A percentile compares a stretch with the other conserved stretches of the same genome.
These are phyloP conservation scores for Trichomonascaceae sp. DNA, from an alignment of 1,139 yeast species.

Conservation along the genomic window DNA sequence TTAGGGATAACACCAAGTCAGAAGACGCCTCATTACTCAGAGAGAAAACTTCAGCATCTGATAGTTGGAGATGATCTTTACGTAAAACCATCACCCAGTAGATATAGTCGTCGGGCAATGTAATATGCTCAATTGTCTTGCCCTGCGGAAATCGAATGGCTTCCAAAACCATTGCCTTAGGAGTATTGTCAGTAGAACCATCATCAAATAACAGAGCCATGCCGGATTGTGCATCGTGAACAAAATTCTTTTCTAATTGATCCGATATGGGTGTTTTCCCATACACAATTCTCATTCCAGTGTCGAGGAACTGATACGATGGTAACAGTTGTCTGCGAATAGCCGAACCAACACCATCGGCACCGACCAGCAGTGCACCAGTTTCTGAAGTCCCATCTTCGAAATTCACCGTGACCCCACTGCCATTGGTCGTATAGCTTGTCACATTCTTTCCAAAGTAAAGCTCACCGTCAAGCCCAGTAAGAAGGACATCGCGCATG, in stretches of 20 bases:
- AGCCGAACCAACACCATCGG: slow-evolving; percentile 4
- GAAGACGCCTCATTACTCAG: neutral
- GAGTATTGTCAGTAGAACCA: neutral
- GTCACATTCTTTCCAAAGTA: neutral
- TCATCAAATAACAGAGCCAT: neutral
- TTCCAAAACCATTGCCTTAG: neutral
- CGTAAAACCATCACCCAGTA: slow-evolving; percentile 7
- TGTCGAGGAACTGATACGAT: neutral
- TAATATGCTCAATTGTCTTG: neutral
- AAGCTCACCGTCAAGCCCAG: slow-evolving; percentile 1
- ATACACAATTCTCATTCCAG: slow-evolving; percentile 3
- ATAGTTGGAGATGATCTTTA: neutral
- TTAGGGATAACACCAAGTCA: neutral
- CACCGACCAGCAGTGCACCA: slow-evolving; percentile 6
- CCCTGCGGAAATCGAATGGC: slow-evolving; percentile 1
- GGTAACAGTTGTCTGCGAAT: slow-evolving; percentile 5
- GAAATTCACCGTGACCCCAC: slow-evolving; percentile 4
- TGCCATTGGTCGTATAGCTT: neutral
- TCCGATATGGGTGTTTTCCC: slow-evolving; percentile 4
- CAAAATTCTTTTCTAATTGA: neutral
- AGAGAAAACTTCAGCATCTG: neutral
- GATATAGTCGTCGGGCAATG: slow-evolving; percentile 1
- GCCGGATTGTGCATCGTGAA: neutral
- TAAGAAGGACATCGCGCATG: neutral
- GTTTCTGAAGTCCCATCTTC: slow-evolving; percentile 3